Evolutionary conservation across 2,329 filamentous ascomycete genomes (phyloP), one percentile per base, ranked within the genome.

Genomic region (Fusarium nematophilum): DNA sequence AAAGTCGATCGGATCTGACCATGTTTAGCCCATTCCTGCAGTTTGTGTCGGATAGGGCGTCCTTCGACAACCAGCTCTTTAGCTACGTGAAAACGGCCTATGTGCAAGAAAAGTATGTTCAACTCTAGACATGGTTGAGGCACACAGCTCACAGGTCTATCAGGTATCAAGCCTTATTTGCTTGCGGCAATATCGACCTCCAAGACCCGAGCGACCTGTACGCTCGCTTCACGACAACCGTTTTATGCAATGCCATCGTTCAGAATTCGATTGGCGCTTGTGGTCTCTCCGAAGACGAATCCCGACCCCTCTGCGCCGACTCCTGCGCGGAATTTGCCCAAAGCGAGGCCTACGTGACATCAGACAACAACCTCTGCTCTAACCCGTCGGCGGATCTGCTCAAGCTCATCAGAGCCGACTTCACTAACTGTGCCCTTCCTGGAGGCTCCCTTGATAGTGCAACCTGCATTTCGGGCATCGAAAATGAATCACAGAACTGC

Each of bases 231-330:
- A 96, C 94, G 5, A 95, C 88, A 39, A 95, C 91, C 58, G 89
- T 96, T 62, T 84, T 99, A 63, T 99, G 95, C 83, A 98, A 96
- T 81, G 85, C 91, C 64, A 90, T 99, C 71, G 86, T 99, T 44
- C 95, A 99, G 76, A 93, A 92, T 72, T 98, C 95, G 5, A 87
- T 90, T 68, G 72, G 78, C 9, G 72, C 83, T 21, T 99, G 95
- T 76, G 76, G 79, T 15, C 78, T 96, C 38, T 84, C 88, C 1
- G 75, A 81, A n/a, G 77, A 82, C 25, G 79, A 88, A 34, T 86
- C 91, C 5, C 81, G 82, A 54, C 93, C 95, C 2, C 81, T 98
- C 13, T 99, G 95, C 75, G 95, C 94, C 38, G 90, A 95, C 61
- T 89, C 91, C 62, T 99, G 95, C 76, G 90, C 92, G 59, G 83